These are phyloP conservation scores for Penicillium paradoxum DNA, from an alignment of 495 filamentous ascomycete species.

Conservation along the genomic window DNA sequence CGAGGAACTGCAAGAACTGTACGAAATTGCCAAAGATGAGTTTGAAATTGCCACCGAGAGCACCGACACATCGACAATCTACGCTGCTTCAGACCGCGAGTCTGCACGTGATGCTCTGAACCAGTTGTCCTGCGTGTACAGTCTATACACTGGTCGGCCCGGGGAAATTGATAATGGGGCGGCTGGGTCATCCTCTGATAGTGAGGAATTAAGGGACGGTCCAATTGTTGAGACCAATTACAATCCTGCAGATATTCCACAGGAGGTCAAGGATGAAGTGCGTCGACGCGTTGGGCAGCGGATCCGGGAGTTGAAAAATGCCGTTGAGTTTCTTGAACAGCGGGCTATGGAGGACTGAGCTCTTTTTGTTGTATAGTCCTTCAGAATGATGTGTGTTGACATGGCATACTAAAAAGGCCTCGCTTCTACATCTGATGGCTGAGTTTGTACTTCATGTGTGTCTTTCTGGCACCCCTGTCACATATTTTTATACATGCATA, in stretches of 20 bases:
- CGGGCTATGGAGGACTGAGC: conserved; percentile 32
- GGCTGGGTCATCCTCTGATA: conserved; percentile 1
- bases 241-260: conserved; percentile 27
- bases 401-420: not conserved
- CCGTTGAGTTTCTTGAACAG: conserved; percentile 39
- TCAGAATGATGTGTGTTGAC: not conserved
- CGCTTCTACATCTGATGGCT: not conserved
- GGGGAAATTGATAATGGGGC: conserved; percentile 13
- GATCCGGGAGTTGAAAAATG: conserved; percentile 41
- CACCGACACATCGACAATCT: conserved; percentile 40
- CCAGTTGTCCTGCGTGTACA: conserved; percentile 33
- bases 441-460: not conserved
- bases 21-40: conserved; percentile 43
- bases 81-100: conserved; percentile 44
- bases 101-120: conserved; percentile 42
- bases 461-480: not conserved
- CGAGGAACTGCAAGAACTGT: conserved; percentile 41
- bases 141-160: conserved; percentile 27
- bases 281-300: conserved; percentile 37
- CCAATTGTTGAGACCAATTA: conserved; percentile 28
- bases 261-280: conserved; percentile 33
- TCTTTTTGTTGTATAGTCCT: not conserved
- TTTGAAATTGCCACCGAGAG: conserved; percentile 46
- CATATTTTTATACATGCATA: not conserved
- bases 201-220: conserved; percentile 3